Base-by-base conservation (phyloP, 1,284 basidiomycete genomes). In the Neonothopanus nambi region DNA sequence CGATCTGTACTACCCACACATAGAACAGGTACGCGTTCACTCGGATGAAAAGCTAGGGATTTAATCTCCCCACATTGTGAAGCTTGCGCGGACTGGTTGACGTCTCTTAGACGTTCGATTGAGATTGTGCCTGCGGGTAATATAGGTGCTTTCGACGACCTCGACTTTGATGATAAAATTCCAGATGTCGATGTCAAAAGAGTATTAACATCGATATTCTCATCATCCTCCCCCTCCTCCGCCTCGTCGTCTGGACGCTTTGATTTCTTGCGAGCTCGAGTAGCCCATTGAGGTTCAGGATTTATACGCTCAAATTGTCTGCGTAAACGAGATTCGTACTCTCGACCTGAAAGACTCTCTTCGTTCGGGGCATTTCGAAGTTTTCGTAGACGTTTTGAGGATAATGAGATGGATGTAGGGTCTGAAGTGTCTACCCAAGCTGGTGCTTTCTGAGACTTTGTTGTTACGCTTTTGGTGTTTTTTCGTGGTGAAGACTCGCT, bases 381-480 rank as follows among this genome's bases (percentile, higher is more conserved):
- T 72, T 98, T 98, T 49, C 91, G 82, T 53, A 95, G 78, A 15
- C 93, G 82, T 47, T 78, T 81, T 8, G 83, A 79, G 79, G 79
- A 36, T 5, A 48, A 52, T 89, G 80, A 58, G 84, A 91, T 23
- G 89, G 81, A 23, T 5, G 17, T 15, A 28, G 76, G 78, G 64
- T 98, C 94, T 44, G 93, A 87, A 2, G 89, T 85, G 65, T 99
- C 96, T 30, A 74, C 71, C 96, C 97, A 99, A 12, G 91, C 87
- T 3, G 92, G 74, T 7, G 75, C 71, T 65, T 82, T 84, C 47
- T 69, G 69, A 18, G 64, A 60, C 61, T 70, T 73, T 26, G 62
- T 53, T 40, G 60, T 52, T n/a, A n/a, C n/a, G 52, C 67, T 63
- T 54, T 65, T 48, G 57, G 64, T 59, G 57, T 58, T 57, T 44